phyloP scores from a whole-genome alignment of 2,329 filamentous ascomycete species.

The Pezicula carpinea region DNA sequence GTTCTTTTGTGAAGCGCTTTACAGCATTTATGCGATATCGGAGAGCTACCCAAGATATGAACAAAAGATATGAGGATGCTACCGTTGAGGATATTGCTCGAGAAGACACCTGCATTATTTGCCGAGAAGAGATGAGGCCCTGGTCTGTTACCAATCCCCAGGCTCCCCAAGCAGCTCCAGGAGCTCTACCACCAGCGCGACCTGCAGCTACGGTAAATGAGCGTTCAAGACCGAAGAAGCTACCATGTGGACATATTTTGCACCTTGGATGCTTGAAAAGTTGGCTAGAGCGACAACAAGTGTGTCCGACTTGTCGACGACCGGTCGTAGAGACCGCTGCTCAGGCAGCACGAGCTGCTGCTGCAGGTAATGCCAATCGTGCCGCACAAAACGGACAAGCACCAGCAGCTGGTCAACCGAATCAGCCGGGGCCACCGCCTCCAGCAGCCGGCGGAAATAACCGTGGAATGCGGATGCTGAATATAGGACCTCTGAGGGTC shows the following conservation, averaged over 20 bases:
- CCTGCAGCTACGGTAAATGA: constrained; percentile 58
- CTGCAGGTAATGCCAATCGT: constrained; percentile 21
- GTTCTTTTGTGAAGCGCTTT: constrained; percentile 88
- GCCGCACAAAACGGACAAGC: constrained; percentile 24
- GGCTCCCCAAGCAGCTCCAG: constrained; percentile 32
- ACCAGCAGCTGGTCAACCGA: constrained; percentile 31
- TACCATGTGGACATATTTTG: constrained; percentile 92
- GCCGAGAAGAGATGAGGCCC: constrained; percentile 88
- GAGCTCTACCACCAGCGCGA: constrained; percentile 29
- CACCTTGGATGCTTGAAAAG: constrained; percentile 93
- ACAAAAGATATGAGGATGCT: constrained; percentile 82
- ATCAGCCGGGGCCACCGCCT: constrained; percentile 30
- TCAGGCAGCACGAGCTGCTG: constrained; percentile 27
- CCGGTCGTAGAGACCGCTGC: constrained; percentile 58
- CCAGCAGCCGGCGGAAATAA: constrained; percentile 28
- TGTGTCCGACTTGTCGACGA: constrained; percentile 88
- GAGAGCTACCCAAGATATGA: constrained; percentile 91
- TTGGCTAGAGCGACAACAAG: constrained; percentile 96
- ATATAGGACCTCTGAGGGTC: constrained; percentile 69
- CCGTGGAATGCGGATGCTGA: constrained; percentile 56
- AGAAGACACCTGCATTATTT: constrained; percentile 96
- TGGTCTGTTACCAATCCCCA: constrained; percentile 54
- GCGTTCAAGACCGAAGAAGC: constrained; percentile 83
- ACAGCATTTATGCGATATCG: constrained; percentile 84
- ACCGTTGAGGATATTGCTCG: constrained; percentile 77